phyloP scores from a whole-genome alignment of 129 eudicot species.

The Apium graveolens region DNA sequence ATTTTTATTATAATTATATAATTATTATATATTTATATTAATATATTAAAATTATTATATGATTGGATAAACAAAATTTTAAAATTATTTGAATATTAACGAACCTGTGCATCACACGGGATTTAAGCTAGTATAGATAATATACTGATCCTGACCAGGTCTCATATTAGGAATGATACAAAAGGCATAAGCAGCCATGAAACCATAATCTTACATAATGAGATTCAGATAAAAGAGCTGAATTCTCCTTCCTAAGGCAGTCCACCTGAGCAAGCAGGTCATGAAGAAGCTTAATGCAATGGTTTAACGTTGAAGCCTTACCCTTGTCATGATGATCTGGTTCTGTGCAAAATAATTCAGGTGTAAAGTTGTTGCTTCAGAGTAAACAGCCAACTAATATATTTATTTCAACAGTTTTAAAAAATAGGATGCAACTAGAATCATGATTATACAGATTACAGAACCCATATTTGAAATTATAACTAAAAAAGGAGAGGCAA shows the following conservation, averaged over 20 bases:
- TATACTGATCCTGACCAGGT: neutral
- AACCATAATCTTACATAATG: constrained; percentile 49
- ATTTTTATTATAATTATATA: too few species aligned
- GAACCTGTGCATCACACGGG: too few species aligned
- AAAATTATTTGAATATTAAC: too few species aligned
- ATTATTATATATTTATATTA: too few species aligned
- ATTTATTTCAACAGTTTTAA: neutral
- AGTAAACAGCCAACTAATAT: neutral
- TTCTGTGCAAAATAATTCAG: constrained; percentile 27
- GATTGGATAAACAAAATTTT: too few species aligned
- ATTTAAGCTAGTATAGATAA: too few species aligned
- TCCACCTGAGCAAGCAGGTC: constrained; percentile 57
- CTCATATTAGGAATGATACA: neutral
- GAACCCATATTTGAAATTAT: neutral
- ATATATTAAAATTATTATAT: too few species aligned
- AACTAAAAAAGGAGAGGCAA: neutral
- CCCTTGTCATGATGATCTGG: constrained; percentile 44
- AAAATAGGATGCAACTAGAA: neutral
- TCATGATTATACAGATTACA: neutral
- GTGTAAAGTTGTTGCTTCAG: neutral
- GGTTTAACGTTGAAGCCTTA: constrained; percentile 56
- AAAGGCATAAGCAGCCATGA: neutral
- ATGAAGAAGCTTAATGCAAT: constrained; percentile 44
- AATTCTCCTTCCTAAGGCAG: constrained; percentile 60
- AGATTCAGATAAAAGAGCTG: constrained; percentile 62